Base-by-base conservation (phyloP, 2,329 filamentous ascomycete species). In the Talaromyces sp. region DNA sequence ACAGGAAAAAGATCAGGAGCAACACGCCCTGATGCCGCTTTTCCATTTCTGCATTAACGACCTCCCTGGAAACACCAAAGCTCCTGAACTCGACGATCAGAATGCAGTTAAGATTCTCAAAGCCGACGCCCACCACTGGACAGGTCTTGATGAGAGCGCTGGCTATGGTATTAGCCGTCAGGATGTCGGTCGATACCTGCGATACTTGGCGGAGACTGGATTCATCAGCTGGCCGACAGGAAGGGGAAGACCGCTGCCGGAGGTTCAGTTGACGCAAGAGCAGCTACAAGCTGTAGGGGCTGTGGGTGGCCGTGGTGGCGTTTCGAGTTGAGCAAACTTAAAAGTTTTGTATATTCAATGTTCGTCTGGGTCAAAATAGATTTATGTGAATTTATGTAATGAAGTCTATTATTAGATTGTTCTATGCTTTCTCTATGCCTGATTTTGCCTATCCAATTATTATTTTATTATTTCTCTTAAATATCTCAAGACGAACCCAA, bases 11-110 rank as follows among this genome's bases (percentile, higher is more conserved):
- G 83, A 83, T 57, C 74, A 84, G 62, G 87, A 90, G 42, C 86
- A 90, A 73, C 85, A 89, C 68, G 90, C 90, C 1, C 81, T 94
- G 64, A 84, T 90, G 76, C 89, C 89, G 0, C 82, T 93, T 5
- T 90, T 89, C 74, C 88, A 91, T 73, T 89, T 91, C 74, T 88
- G 87, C 50, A 86, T 85, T 27, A 83, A 83, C 28, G 86, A 91
- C 73, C 79, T 92, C n/a, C 89, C 89, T 0, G 81, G 82, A 47
- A 86, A 86, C 68, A 90, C 87, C 34, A 85, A 84, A 51, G 89
- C 90, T 0, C 89, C 89, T 0, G 89, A 91, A 72, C 83, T 95
- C 12, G 88, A 91, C 68, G 90, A 94, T 71, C 73, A 68, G 40
- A 92, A 95, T 69, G 85, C 91, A 0, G 81, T 84, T 1, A 77